Conservation (phyloP, 768 basidiomycete species). For the Phlebiopsis flavidoalba region DNA sequence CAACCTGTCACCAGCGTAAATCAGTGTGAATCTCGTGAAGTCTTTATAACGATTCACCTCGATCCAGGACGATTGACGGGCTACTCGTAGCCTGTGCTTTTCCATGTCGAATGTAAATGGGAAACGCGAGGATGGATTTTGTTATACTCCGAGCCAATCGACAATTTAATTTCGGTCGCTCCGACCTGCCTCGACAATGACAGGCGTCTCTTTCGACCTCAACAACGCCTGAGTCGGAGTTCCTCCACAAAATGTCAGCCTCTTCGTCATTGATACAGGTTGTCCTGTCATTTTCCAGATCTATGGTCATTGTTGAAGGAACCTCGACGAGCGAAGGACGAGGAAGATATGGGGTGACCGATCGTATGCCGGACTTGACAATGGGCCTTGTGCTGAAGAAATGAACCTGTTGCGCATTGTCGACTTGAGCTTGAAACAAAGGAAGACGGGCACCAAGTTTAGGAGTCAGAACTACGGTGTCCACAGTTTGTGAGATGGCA, state of each 20-base stretch:
- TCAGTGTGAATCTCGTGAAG: too few relatives aligned
- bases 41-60: background rate
- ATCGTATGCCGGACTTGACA: background rate
- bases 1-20: background rate
- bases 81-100: background rate
- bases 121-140: background rate
- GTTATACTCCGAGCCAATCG: background rate
- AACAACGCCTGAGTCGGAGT: background rate
- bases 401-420: background rate
- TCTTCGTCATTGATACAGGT: background rate
- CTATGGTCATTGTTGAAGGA: background rate
- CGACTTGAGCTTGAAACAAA: background rate
- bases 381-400: background rate
- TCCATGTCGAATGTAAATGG: background rate
- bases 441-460: slow-evolving; percentile 3
- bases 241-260: background rate
- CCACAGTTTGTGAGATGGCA: background rate
- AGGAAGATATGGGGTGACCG: background rate
- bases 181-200: background rate
- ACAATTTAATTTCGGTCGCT: background rate
- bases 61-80: slow-evolving; percentile 3
- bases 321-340: background rate
- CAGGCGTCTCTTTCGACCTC: background rate
- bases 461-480: background rate
- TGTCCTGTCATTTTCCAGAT: background rate